Conservation (phyloP, 768 basidiomycete species). For the Lyophyllum atratum region DNA sequence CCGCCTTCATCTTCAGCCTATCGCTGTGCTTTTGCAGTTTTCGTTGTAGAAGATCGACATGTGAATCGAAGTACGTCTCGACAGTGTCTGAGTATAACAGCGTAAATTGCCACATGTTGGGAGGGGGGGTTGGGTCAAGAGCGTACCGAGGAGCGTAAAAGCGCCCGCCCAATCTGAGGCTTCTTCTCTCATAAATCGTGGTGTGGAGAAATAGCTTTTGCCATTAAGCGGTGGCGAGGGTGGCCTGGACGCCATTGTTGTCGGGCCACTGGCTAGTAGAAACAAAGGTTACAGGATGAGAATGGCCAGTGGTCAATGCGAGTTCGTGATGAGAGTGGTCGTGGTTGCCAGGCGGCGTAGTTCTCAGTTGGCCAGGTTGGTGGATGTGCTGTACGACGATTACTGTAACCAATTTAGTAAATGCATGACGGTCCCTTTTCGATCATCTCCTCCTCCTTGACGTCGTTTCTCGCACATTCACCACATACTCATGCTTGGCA, state of each 20-base stretch:
- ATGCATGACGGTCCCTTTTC: slow-evolving; percentile 5
- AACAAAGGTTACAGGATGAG: slow-evolving; percentile 1
- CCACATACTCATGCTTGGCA: slow-evolving; percentile 62
- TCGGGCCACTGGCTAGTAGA: neutral
- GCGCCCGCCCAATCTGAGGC: slow-evolving; percentile 77
- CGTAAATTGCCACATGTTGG: slow-evolving; percentile 26
- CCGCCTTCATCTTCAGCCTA: slow-evolving; percentile 78
- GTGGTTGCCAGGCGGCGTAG: slow-evolving; percentile 5
- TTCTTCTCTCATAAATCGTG: slow-evolving; percentile 70
- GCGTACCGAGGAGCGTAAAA: slow-evolving; percentile 82
- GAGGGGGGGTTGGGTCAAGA: neutral
- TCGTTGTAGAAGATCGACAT: slow-evolving; percentile 80
- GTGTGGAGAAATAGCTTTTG: slow-evolving; percentile 61
- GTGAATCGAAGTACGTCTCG: slow-evolving; percentile 95
- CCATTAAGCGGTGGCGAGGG: slow-evolving; percentile 40
- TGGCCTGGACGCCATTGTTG: slow-evolving; percentile 43
- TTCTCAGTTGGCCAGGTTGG: neutral
- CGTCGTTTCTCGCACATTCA: neutral
- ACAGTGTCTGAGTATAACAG: slow-evolving; percentile 67
- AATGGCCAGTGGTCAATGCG: slow-evolving; percentile 5
- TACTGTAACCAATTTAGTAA: slow-evolving; percentile 19
- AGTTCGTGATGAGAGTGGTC: neutral
- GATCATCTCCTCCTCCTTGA: slow-evolving; percentile 3
- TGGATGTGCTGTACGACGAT: slow-evolving; percentile 1
- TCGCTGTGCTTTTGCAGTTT: slow-evolving; percentile 87